Evolutionary conservation across 228 moss, liverwort and hornwort genomes (phyloP).

Genomic region (Sphagnum fallax): DNA sequence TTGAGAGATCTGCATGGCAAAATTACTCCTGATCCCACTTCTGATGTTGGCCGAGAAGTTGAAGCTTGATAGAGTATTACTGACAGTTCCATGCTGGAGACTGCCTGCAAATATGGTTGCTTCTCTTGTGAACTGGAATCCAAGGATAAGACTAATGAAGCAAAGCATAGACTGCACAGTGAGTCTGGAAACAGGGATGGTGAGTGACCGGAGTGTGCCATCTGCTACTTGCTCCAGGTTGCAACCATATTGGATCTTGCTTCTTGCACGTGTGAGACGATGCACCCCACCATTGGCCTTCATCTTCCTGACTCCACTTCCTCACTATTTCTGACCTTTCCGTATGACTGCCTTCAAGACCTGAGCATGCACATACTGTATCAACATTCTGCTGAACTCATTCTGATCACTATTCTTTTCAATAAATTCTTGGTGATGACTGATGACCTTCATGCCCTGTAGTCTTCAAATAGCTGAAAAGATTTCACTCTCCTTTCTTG

Average conservation of each 20-base stretch:
- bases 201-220: slow-evolving; percentile 25
- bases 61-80: slow-evolving; percentile 2
- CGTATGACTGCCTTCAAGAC: no score
- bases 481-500: no score
- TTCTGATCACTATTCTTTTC: no score
- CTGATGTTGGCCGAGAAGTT: slow-evolving; percentile 7
- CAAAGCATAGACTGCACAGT: slow-evolving; percentile 54
- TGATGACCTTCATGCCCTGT: no score
- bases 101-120: slow-evolving; percentile 21
- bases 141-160: slow-evolving; percentile 60
- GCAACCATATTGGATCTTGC: slow-evolving; percentile 25
- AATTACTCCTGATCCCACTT: background rate
- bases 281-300: slow-evolving; percentile 33
- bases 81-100: slow-evolving; percentile 14
- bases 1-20: background rate
- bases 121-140: slow-evolving; percentile 72
- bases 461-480: no score
- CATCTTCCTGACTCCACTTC: slow-evolving; percentile 29
- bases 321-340: background rate
- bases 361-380: no score
- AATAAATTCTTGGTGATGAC: no score
- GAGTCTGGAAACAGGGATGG: slow-evolving; percentile 26
- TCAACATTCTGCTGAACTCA: no score
- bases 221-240: slow-evolving; percentile 27
- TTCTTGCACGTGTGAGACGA: slow-evolving; percentile 27